Percentiles rank a stretch among this genome's conserved stretches.
Evolutionary conservation across 2,329 filamentous ascomycete genomes (phyloP).

Genomic region (Aspergillus pseudotamarii): DNA sequence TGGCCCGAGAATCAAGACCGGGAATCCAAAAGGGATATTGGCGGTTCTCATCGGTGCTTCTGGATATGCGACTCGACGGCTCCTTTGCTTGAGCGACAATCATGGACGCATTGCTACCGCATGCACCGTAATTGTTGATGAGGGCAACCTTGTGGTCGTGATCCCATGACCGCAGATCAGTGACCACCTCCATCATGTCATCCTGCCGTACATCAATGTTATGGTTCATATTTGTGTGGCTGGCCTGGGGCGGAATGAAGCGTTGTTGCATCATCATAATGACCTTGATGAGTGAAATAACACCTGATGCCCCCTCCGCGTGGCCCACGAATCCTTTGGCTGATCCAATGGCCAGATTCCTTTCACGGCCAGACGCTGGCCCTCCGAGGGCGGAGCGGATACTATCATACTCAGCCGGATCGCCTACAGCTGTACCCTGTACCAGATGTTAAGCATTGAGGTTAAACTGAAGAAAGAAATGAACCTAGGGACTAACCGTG

Average conservation of each 20-base stretch:
- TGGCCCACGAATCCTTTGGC: conserved; percentile 40
- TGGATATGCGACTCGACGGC: conserved; percentile 16
- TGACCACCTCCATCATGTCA: background rate
- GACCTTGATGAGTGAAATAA: background rate
- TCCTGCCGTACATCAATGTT: background rate
- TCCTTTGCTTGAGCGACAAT: conserved; percentile 17
- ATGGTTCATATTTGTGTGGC: background rate
- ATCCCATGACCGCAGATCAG: background rate
- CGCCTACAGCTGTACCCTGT: conserved; percentile 24
- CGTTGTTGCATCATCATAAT: background rate
- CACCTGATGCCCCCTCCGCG: conserved; percentile 29
- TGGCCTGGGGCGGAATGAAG: background rate
- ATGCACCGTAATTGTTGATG: conserved; percentile 31
- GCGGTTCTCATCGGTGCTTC: background rate
- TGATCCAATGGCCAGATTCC: conserved; percentile 29
- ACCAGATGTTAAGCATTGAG: too few species aligned
- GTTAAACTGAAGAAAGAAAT: too few species aligned
- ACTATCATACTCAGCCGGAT: conserved; percentile 31
- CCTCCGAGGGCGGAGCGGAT: conserved; percentile 24
- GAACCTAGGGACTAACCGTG: too few species aligned
- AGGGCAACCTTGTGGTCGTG: conserved; percentile 3
- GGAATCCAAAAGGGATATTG: background rate
- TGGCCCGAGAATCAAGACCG: background rate
- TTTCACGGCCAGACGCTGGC: background rate
- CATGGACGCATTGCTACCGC: conserved; percentile 29